A percentile compares a stretch with the other conserved stretches of the same genome.
Conservation (phyloP, 2,329 filamentous ascomycete genomes). For the Colletotrichum tanaceti region DNA sequence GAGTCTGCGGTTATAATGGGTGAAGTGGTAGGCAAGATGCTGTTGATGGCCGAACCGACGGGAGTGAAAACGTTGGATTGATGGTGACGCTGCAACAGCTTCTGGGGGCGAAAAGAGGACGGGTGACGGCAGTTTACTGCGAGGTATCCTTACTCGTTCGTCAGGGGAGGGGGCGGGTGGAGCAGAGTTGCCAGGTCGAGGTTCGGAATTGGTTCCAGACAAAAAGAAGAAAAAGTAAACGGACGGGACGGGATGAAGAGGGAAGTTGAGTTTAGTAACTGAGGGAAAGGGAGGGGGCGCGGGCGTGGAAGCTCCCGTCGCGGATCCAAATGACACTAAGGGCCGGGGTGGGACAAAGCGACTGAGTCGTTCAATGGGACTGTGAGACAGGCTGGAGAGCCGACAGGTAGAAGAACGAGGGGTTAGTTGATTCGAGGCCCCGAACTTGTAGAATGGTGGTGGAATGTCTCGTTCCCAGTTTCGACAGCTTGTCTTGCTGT, state of each 20-base stretch:
- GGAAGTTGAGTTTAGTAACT: slow-evolving; percentile 14
- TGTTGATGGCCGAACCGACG: background rate
- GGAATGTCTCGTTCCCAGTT: background rate
- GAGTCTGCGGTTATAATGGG: slow-evolving; percentile 1
- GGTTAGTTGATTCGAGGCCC: background rate
- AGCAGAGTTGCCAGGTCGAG: slow-evolving; percentile 18
- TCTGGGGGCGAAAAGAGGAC: slow-evolving; percentile 8
- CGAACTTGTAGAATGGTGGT: background rate
- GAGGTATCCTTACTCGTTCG: slow-evolving; percentile 4
- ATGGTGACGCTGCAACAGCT: slow-evolving; percentile 3
- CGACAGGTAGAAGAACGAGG: background rate
- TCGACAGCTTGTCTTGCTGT: background rate
- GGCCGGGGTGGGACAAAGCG: slow-evolving; percentile 32
- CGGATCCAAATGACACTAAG: slow-evolving; percentile 38
- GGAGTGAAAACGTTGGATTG: slow-evolving; percentile 10
- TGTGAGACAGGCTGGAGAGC: slow-evolving; percentile 16
- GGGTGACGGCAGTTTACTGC: slow-evolving; percentile 11
- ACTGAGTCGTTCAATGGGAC: slow-evolving; percentile 27
- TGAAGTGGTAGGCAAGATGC: background rate
- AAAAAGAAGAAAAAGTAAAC: slow-evolving; percentile 14
- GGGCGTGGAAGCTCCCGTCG: slow-evolving; percentile 38
- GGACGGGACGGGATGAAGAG: slow-evolving; percentile 10
- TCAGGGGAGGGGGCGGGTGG: slow-evolving; percentile 17
- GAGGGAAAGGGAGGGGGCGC: slow-evolving; percentile 12
- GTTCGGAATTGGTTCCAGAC: slow-evolving; percentile 30